Evolutionary conservation across 352 stramenopile genomes (phyloP).

Genomic region (Phytophthora crassamura): DNA sequence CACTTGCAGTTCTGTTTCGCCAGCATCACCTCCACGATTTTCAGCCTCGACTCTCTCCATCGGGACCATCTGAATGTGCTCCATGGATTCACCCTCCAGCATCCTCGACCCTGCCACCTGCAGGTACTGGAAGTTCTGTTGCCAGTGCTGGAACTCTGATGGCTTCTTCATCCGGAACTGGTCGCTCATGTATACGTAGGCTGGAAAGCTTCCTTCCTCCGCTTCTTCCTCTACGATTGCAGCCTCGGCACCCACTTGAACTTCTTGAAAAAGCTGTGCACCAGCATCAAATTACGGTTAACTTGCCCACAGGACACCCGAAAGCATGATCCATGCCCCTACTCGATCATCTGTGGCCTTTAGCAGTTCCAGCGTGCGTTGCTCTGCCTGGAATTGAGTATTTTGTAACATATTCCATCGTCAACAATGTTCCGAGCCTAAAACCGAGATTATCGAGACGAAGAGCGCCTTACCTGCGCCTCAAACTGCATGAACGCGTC

Average conservation of each 20-base stretch:
- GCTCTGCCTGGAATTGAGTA: conserved; percentile 44
- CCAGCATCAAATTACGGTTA: neutral
- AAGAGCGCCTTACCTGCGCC: conserved; percentile 33
- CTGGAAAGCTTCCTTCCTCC: conserved; percentile 23
- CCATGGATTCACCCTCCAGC: conserved; percentile 35
- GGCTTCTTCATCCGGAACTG: conserved; percentile 48
- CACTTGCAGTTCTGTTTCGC: conserved; percentile 14
- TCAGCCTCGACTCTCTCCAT: neutral
- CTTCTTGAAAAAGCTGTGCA: conserved; percentile 27
- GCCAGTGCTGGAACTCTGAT: conserved; percentile 55
- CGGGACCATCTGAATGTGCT: conserved; percentile 46
- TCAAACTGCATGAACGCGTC: conserved; percentile 67
- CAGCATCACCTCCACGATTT: neutral
- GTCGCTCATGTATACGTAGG: conserved; percentile 61
- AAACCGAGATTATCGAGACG: conserved; percentile 1
- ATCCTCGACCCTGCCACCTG: conserved; percentile 37
- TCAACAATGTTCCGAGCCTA: neutral
- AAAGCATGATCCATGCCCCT: neutral
- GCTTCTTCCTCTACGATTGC: conserved; percentile 1
- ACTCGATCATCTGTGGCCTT: conserved; percentile 43
- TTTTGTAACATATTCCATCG: neutral
- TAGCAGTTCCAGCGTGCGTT: conserved; percentile 46
- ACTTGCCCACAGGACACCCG: neutral
- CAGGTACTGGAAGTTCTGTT: conserved; percentile 55
- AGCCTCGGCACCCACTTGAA: neutral